Evolutionary conservation across 192 early-diverging fungal genomes (phyloP).

Genomic region (Rhizophlyctis rosea): DNA sequence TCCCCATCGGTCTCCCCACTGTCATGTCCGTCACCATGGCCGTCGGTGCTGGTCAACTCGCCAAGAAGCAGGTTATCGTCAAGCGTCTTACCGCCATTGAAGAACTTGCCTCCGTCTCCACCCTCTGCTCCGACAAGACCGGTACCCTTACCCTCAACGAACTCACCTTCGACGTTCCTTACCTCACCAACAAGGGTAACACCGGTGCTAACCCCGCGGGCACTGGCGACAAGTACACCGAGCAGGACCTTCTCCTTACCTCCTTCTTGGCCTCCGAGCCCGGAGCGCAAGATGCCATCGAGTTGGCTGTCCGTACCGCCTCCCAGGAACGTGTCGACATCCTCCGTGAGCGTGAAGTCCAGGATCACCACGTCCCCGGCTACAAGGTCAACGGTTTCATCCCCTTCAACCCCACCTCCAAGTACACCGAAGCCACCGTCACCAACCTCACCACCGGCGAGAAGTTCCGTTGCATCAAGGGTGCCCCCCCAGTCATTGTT

Average conservation of each 20-base stretch:
- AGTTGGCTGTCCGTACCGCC: slow-evolving; percentile 78
- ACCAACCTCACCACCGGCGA: slow-evolving; percentile 66
- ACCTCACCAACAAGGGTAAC: slow-evolving; percentile 42
- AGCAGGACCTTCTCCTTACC: slow-evolving; percentile 76
- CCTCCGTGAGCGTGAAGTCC: slow-evolving; percentile 57
- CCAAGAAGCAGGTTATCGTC: slow-evolving; percentile 87
- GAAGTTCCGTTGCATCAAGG: slow-evolving; percentile 87
- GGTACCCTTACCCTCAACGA: slow-evolving; percentile 92
- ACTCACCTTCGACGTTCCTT: slow-evolving; percentile 85
- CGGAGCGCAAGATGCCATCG: slow-evolving; percentile 87
- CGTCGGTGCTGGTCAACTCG: slow-evolving; percentile 80
- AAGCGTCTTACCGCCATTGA: slow-evolving; percentile 93
- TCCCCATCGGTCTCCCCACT: slow-evolving; percentile 89
- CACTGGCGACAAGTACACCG: slow-evolving; percentile 42
- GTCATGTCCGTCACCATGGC: slow-evolving; percentile 96
- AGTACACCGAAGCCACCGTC: slow-evolving; percentile 89
- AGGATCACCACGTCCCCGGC: slow-evolving; percentile 83
- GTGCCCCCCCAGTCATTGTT: slow-evolving; percentile 91
- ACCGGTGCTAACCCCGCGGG: slow-evolving; percentile 70
- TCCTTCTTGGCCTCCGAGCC: slow-evolving; percentile 81
- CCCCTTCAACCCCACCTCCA: slow-evolving; percentile 90
- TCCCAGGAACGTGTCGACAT: slow-evolving; percentile 70
- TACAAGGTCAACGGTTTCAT: slow-evolving; percentile 89
- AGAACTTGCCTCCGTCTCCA: slow-evolving; percentile 86
- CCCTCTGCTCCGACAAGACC: slow-evolving; percentile 93